phyloP scores from a whole-genome alignment of 345 rosid species.

The Noccaea caerulescens region DNA sequence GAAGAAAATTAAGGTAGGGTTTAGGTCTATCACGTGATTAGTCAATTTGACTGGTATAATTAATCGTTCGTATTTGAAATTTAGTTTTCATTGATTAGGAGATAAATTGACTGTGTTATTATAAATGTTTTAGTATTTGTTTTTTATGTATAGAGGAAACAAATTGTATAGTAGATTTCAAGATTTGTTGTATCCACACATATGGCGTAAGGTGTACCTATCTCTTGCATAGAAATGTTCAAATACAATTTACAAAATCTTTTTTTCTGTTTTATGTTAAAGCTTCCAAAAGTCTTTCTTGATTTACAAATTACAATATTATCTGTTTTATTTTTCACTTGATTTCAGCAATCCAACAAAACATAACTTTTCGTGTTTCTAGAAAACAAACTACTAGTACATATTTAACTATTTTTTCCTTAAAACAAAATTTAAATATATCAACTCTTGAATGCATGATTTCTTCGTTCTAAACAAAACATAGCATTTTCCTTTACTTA shows the following conservation, averaged over 20 bases:
- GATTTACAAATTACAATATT: conserved; percentile 2
- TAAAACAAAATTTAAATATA: not conserved
- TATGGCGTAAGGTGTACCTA: conserved; percentile 17
- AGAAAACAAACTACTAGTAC: not conserved
- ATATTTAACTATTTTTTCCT: not conserved
- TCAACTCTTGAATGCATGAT: too few species aligned
- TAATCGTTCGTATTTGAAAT: not conserved
- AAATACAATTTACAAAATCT: not conserved
- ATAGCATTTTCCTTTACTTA: not conserved
- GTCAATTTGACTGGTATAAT: conserved; percentile 31
- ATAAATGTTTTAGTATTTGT: not conserved
- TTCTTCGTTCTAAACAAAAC: not conserved
- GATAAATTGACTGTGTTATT: conserved; percentile 13
- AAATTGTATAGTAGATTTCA: conserved; percentile 31
- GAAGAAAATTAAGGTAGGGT: conserved; percentile 61
- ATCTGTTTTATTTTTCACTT: not conserved
- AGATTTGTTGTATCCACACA: conserved; percentile 23
- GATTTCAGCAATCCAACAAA: conserved; percentile 20
- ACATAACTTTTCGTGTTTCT: not conserved
- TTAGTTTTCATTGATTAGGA: conserved; percentile 2
- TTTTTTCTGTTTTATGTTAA: not conserved
- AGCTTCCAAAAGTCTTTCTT: not conserved
- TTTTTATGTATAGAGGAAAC: conserved; percentile 30
- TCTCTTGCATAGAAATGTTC: conserved; percentile 11
- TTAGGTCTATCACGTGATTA: conserved; percentile 43